phyloP scores from a whole-genome alignment of 176 grass and related monocot species.

The Chrysopogon serrulatus region DNA sequence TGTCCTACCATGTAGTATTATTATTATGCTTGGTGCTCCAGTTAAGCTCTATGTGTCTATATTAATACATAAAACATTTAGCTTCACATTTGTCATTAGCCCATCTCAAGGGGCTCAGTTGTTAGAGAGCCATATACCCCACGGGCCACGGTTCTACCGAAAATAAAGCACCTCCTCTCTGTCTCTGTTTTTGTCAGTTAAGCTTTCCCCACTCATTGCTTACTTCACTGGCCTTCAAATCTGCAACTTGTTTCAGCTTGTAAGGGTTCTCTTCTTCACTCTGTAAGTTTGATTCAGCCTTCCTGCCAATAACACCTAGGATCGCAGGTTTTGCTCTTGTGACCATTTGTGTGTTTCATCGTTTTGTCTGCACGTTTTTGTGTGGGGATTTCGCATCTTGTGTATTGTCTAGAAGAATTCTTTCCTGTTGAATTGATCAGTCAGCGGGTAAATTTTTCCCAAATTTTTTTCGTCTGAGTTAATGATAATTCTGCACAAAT shows the following conservation, averaged over 20 bases:
- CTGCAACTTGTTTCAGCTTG: background rate
- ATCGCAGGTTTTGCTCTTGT: background rate
- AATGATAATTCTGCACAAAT: background rate
- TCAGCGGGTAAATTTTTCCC: background rate
- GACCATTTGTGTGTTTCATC: background rate
- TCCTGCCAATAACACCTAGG: background rate
- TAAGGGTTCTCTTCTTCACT: slow-evolving; percentile 16
- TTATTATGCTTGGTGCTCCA: slow-evolving; percentile 12
- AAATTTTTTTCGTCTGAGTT: background rate
- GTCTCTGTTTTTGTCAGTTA: background rate
- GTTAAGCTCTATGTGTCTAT: background rate
- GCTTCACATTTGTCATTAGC: background rate
- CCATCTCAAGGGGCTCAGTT: slow-evolving; percentile 13
- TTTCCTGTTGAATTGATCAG: background rate
- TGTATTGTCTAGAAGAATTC: background rate
- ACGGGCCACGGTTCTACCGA: too few species aligned
- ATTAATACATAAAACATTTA: slow-evolving; percentile 23
- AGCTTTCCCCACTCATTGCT: slow-evolving; percentile 14
- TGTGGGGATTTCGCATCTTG: background rate
- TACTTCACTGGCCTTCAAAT: background rate
- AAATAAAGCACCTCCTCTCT: background rate
- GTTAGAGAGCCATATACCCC: slow-evolving; percentile 1
- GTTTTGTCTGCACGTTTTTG: background rate
- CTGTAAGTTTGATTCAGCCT: slow-evolving; percentile 1
- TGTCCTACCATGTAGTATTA: slow-evolving; percentile 7